Base-by-base conservation (phyloP, 2,329 filamentous ascomycete genomes). In the Beauveria asiatica region DNA sequence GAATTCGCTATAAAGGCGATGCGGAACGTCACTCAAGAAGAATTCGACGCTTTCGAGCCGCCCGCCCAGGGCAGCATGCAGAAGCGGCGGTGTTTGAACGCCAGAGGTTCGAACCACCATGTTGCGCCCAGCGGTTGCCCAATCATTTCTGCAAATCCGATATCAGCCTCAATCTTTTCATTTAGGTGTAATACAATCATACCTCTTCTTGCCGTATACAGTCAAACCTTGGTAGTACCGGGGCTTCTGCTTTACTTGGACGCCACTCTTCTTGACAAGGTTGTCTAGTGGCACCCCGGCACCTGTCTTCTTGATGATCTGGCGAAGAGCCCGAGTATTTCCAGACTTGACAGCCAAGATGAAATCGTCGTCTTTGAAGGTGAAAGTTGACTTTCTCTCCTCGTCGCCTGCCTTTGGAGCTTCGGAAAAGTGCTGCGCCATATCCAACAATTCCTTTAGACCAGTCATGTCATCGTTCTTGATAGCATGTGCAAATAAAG, bases 151-250 rank as follows among this genome's bases (percentile, higher is more conserved):
- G 48, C 41, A 13, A n/a, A 39, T 11, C 8, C 21, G 39, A 21
- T 8, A 48, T 60, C 48, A 63, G 19, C 16, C 11, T 16, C 17
- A 3, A 62, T 68, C 5, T n/a, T 46, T n/a, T 55, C 16, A 19
- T 5, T 4, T n/a, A 5, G n/a, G 21, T 27, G 17, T 19, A 16
- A 13, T 45, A 16, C 1, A 45, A 30, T 1, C 67, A 33, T 70
- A 77, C 76, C 76, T 75, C 68, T 92, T 92, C 70, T 84, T 85
- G 2, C 90, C 89, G 64, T 88, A 85, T 1, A 95, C 86, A 1
- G 84, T 86, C 33, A 93, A 72, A 0, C 90, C 90, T 70, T 89
- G 87, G 68, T 95, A 95, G 70, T 83, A 89, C 19, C 81, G 80
- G 1, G 89, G 83, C 70, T 87, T 89, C 64, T 83, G 76, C 57